These are phyloP conservation scores for Fusarium graminum DNA, from an alignment of 2,329 filamentous ascomycete genomes.

Conservation along the genomic window DNA sequence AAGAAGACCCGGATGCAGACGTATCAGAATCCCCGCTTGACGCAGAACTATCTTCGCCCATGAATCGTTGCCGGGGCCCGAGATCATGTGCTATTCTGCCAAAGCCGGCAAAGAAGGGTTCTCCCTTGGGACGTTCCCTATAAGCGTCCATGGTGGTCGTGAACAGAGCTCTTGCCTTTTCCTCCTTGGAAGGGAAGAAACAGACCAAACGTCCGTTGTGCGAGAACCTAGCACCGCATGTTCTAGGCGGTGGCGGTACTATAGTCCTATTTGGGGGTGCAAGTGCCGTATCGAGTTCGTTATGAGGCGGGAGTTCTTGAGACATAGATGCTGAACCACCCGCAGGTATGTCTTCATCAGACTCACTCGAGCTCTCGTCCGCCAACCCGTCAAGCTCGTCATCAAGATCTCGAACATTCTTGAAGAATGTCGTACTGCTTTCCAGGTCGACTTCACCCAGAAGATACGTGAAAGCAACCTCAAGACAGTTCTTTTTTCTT, in stretches of 20 bases:
- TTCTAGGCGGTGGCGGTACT: slow-evolving; percentile 68
- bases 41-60: slow-evolving; percentile 64
- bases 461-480: slow-evolving; percentile 72
- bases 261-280: slow-evolving; percentile 64
- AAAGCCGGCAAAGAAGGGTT: slow-evolving; percentile 70
- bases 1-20: slow-evolving; percentile 62
- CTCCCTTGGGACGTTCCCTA: slow-evolving; percentile 64
- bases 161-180: slow-evolving; percentile 66
- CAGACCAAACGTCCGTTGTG: slow-evolving; percentile 73
- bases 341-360: slow-evolving; percentile 70
- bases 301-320: slow-evolving; percentile 69
- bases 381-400: slow-evolving; percentile 68
- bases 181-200: slow-evolving; percentile 77
- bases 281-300: slow-evolving; percentile 66
- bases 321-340: slow-evolving; percentile 71
- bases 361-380: slow-evolving; percentile 88
- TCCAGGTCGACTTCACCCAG: slow-evolving; percentile 73
- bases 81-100: slow-evolving; percentile 66
- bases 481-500: slow-evolving; percentile 71
- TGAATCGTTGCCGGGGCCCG: slow-evolving; percentile 61
- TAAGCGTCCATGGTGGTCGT: slow-evolving; percentile 61
- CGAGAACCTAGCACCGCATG: slow-evolving; percentile 72
- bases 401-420: slow-evolving; percentile 73
- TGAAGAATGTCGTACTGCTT: slow-evolving; percentile 71
- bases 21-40: slow-evolving; percentile 66